A percentile compares a stretch with the other conserved stretches of the same genome.
These are phyloP conservation scores for Pseudopithomyces chartarum DNA, from an alignment of 2,329 filamentous ascomycete species.

Conservation along the genomic window DNA sequence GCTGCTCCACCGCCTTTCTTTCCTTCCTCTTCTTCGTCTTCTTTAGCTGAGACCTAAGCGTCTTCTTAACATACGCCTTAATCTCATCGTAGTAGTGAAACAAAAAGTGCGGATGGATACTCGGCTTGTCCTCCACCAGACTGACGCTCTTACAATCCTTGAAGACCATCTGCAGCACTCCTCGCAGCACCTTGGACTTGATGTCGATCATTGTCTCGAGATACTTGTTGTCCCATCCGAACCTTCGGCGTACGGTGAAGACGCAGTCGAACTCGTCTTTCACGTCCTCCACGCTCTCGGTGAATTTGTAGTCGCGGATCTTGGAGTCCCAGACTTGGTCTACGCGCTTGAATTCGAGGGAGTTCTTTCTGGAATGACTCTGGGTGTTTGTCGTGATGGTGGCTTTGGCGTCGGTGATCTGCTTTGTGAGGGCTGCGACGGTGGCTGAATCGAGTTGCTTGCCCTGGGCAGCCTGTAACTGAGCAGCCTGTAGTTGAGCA, in stretches of 20 bases:
- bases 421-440: neutral
- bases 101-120: constrained; percentile 56
- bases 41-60: constrained; percentile 64
- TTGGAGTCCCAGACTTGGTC: constrained; percentile 63
- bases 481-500: constrained; percentile 14
- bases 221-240: constrained; percentile 85
- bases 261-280: constrained; percentile 73
- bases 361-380: constrained; percentile 37
- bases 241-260: constrained; percentile 81
- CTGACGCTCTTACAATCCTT: constrained; percentile 78
- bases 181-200: constrained; percentile 78
- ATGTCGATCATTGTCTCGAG: constrained; percentile 77
- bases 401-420: constrained; percentile 12
- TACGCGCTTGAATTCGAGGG: constrained; percentile 70
- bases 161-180: constrained; percentile 72
- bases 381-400: constrained; percentile 13
- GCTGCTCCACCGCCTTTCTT: constrained; percentile 61
- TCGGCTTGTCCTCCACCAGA: constrained; percentile 78
- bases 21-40: constrained; percentile 67
- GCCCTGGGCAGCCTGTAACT: constrained; percentile 15
- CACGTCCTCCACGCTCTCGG: constrained; percentile 68
- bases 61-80: constrained; percentile 63
- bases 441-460: neutral
- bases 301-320: constrained; percentile 64
- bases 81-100: constrained; percentile 77